Percentiles rank a stretch among this genome's conserved stretches.
Conservation (phyloP, 371 early-diverging fungal genomes). For the Zancudomyces culisetae region DNA sequence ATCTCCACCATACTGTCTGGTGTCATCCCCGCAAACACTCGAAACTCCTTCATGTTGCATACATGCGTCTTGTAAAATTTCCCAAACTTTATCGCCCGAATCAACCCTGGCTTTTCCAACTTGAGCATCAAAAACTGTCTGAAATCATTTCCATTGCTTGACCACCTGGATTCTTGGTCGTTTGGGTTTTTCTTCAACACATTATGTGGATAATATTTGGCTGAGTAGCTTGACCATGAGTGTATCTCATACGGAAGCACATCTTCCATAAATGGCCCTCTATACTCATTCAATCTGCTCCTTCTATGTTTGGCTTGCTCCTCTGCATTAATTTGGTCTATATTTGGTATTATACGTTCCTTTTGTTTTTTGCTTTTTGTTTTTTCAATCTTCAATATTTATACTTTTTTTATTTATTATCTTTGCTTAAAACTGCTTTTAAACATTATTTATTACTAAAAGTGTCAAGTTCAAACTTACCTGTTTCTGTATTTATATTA, state of each 20-base stretch:
- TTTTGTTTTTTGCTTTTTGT: no score
- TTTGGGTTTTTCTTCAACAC: conserved; percentile 35
- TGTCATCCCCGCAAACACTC: conserved; percentile 68
- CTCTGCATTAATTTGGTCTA: no score
- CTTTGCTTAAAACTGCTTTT: no score
- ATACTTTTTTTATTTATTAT: no score
- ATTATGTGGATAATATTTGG: conserved; percentile 39
- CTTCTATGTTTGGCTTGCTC: no score
- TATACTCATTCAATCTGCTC: no score
- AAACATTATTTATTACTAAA: no score
- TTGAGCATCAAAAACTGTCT: conserved; percentile 40
- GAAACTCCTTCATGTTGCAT: conserved; percentile 92
- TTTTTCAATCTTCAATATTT: no score
- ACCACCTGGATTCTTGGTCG: conserved; percentile 48
- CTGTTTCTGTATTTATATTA: no score
- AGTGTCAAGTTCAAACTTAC: no score
- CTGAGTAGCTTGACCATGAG: conserved; percentile 32
- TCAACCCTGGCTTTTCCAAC: conserved; percentile 32
- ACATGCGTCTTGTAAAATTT: conserved; percentile 91
- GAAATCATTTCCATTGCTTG: conserved; percentile 36
- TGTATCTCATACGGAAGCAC: conserved; percentile 24
- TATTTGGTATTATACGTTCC: no score
- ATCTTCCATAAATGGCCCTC: conserved; percentile 10
- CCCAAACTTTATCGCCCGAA: conserved; percentile 84
- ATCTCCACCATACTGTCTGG: conserved; percentile 65